Evolutionary conservation across 257 asterid species (phyloP), one percentile per base, ranked within the genome.

Genomic region (Solanum pennellii): DNA sequence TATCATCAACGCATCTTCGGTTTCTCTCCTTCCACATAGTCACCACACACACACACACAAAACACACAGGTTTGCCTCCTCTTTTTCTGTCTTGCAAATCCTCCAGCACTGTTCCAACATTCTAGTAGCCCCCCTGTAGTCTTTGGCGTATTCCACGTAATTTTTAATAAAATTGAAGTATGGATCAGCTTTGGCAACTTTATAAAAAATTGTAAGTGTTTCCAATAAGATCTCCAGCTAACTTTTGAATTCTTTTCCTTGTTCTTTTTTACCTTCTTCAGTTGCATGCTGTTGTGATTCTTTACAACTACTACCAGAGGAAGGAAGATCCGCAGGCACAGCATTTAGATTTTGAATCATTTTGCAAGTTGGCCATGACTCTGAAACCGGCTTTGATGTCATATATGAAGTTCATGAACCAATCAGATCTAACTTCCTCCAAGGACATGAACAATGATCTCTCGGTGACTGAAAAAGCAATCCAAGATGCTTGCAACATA

Each of bases 231-330:
- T 35, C 42, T 49, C 9, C 52, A n/a, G 56, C 13, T 86, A 20
- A 37, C 41, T 87, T 86, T 37, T 31, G 44, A 60, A 31, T 31
- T 23, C 75, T 71, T 29, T 44, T 37, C 16, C 79, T 41, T 37
- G 33, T 29, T 13, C 47, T 29, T 45, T 85, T 71, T 37, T 41
- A 9, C 56, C 62, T 49, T 49, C 86, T 49, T 79, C 90, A 95
- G 98, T 92, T 94, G 93, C 98, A 91, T 84, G 96, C 97, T 35
- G 95, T 94, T 88, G 98, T 94, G 90, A 80, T 95, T 86, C 95
- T 95, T 65, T 95, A 95, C 95, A 95, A 95, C 91, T 95, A 94
- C 90, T 95, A 93, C 89, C 96, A 94, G 83, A 88, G 97, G 90
- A 92, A 91, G 89, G 92, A 92, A 27, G 88, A 92, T 15, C 89